Base-by-base conservation (phyloP, 2,329 filamentous ascomycete genomes). In the Cladobotryum protrusum region DNA sequence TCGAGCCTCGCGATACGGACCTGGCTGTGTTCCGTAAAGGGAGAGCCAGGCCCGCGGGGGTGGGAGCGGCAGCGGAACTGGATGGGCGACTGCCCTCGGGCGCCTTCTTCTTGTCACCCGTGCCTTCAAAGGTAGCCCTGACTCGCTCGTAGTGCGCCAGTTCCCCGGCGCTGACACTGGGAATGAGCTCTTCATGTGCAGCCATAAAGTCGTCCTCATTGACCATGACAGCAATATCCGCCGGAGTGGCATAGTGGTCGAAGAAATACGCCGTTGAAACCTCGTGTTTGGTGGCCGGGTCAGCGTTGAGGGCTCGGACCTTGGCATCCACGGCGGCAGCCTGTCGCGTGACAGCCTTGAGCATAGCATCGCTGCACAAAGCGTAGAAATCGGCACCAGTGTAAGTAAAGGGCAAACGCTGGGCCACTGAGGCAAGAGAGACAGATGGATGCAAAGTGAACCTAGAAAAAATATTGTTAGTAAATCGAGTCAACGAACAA, bases 311-410 rank as follows among this genome's bases (percentile, higher is more conserved):
- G 4, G 77, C 74, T 18, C 79, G 78, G 57, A 99, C 87, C 67
- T 93, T 93, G 45, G 81, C 76, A 65, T 99, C 93, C 2, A 97
- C 91, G 2, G 81, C 76, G 1, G 82, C 79, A 2, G 93, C 90
- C 64, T 95, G 89, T 5, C 93, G 83, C 3, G 93, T 99, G 52
- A 99, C 92, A 17, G 93, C 93, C 68, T 99, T 97, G 58, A 99
- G 85, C 93, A 99, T 99, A 46, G 93, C 90, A 67, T 99, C 93
- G 40, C 90, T 96, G 73, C 92, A 97, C 17, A 99, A 78, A 1
- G 93, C 93, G 69, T 99, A 99, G 63, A 99, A 85, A 71, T 99
- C 93, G 55, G 93, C 93, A 62, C 93, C 93, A 0, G 93, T 99
- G 71, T 96, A 99, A 3, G 92, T 97, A 65, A 96, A 93, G 0